Evolutionary conservation across 202 grass and related monocot species (phyloP).

Genomic region (Cymbopogon flexuosus): DNA sequence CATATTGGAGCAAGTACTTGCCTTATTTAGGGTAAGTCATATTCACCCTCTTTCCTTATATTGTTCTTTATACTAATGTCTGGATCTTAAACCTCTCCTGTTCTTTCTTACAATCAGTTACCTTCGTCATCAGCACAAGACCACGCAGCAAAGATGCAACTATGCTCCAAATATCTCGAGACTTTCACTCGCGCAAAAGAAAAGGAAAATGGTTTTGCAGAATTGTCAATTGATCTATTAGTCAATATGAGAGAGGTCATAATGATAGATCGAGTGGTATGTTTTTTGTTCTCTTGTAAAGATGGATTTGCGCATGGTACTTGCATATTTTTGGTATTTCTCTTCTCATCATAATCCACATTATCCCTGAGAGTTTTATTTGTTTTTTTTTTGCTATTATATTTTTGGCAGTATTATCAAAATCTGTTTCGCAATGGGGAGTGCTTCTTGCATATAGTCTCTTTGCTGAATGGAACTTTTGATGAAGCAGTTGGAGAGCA

Average conservation of each 20-base stretch:
- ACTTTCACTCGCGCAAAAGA: conserved; percentile 80
- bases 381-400: conserved; percentile 16
- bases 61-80: conserved; percentile 24
- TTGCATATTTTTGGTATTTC: conserved; percentile 22
- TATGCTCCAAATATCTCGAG: conserved; percentile 91
- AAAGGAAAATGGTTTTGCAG: conserved; percentile 59
- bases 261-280: conserved; percentile 50
- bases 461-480: conserved; percentile 83
- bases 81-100: conserved; percentile 32
- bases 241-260: conserved; percentile 72
- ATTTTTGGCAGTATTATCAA: conserved; percentile 80
- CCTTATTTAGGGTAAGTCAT: conserved; percentile 65
- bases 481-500: conserved; percentile 73
- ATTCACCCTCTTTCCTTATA: conserved; percentile 6
- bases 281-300: conserved; percentile 11
- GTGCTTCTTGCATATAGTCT: conserved; percentile 96
- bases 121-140: conserved; percentile 62
- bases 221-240: conserved; percentile 62
- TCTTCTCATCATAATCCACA: conserved; percentile 26
- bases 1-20: conserved; percentile 84
- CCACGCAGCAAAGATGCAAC: conserved; percentile 78
- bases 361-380: background rate
- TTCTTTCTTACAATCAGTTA: conserved; percentile 56
- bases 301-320: conserved; percentile 21
- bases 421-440: conserved; percentile 73